Evolutionary conservation across 208 protist species (phyloP).

Genomic region (Trypanosomatidae sp.): DNA sequence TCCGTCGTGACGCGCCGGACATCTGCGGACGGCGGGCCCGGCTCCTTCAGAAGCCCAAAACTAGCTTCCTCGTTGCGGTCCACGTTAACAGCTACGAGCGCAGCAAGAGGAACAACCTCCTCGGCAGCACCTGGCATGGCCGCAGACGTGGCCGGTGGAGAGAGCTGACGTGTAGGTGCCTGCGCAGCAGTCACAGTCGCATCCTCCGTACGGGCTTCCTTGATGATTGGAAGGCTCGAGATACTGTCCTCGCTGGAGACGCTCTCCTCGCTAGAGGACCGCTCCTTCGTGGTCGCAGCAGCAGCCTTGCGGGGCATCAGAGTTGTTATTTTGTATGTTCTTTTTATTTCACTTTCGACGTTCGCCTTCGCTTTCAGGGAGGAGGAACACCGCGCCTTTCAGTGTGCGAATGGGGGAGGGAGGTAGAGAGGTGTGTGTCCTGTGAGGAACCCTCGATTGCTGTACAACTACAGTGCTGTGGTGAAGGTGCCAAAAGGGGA

Average conservation of each 20-base stretch:
- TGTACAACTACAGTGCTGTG: not conserved
- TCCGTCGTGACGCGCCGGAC: constrained; percentile 71
- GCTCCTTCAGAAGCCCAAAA: constrained; percentile 79
- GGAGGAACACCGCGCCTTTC: not conserved
- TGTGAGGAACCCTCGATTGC: not conserved
- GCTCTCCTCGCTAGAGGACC: constrained; percentile 22
- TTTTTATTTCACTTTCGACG: not conserved
- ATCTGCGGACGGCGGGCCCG: constrained; percentile 45
- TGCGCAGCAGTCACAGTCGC: constrained; percentile 6
- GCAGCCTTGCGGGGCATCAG: constrained; percentile 1
- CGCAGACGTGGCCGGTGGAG: constrained; percentile 1
- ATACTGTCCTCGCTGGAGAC: constrained; percentile 18
- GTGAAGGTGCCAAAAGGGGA: not conserved
- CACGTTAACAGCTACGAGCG: constrained; percentile 52
- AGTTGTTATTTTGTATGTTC: not conserved
- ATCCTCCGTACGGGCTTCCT: constrained; percentile 15
- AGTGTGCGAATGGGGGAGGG: not conserved
- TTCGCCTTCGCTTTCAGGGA: not conserved
- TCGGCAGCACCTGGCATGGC: constrained; percentile 21
- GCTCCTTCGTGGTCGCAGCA: not conserved
- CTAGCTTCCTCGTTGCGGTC: constrained; percentile 62
- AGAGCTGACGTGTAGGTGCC: not conserved
- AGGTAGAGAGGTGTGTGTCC: too few species aligned
- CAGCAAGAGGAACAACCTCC: constrained; percentile 67
- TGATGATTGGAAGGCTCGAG: constrained; percentile 15